phyloP scores from a whole-genome alignment of 257 asterid species.

The Phtheirospermum japonicum region DNA sequence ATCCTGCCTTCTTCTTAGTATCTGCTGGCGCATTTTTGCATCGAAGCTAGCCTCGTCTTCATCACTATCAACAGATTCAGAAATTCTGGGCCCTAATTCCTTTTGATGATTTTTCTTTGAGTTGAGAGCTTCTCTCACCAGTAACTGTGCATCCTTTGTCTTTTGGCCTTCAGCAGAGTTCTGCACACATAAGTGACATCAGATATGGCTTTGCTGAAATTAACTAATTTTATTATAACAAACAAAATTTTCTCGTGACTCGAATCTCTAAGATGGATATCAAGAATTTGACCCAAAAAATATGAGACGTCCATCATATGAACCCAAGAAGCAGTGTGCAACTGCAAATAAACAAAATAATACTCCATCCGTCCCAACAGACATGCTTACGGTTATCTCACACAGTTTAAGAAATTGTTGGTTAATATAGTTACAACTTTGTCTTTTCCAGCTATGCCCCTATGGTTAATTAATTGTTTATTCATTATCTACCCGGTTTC shows the following conservation, averaged over 20 bases:
- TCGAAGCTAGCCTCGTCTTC: constrained; percentile 80
- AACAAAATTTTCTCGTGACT: background rate
- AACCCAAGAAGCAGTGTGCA: constrained; percentile 19
- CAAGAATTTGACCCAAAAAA: background rate
- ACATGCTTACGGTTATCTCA: too few species aligned
- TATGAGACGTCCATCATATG: constrained; percentile 18
- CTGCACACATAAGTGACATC: constrained; percentile 46
- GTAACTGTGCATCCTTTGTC: constrained; percentile 59
- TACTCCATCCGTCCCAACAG: too few species aligned
- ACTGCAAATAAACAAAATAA: constrained; percentile 11
- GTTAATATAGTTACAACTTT: too few species aligned
- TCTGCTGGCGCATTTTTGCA: constrained; percentile 91
- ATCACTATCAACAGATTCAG: constrained; percentile 65
- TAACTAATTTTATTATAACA: constrained; percentile 4
- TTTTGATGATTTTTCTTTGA: constrained; percentile 61
- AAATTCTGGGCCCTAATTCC: constrained; percentile 41
- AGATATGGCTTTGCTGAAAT: constrained; percentile 23
- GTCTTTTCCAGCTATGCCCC: too few species aligned
- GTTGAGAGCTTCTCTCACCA: constrained; percentile 78
- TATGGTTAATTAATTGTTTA: too few species aligned
- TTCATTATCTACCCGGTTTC: too few species aligned
- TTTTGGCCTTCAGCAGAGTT: constrained; percentile 50
- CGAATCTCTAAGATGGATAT: constrained; percentile 5
- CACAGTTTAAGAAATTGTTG: too few species aligned
- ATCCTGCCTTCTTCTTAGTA: constrained; percentile 68